Percentiles rank a stretch among this genome's conserved stretches.
phyloP scores from a whole-genome alignment of 1,284 basidiomycete genomes.

The Anthracocystis panici-leucophaei region DNA sequence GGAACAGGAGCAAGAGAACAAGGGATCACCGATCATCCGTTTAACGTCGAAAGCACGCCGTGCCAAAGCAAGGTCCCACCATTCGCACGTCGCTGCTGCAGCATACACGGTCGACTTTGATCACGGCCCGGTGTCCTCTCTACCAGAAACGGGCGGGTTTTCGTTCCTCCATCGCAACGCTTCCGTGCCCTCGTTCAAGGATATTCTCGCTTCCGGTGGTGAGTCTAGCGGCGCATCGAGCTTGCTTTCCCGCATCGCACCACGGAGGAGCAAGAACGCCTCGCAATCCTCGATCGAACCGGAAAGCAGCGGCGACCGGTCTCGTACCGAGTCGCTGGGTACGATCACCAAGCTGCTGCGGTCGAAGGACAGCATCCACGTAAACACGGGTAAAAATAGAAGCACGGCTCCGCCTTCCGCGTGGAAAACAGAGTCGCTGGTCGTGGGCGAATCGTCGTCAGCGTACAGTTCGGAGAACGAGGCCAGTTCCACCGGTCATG shows the following conservation, averaged over 20 bases:
- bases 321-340: slow-evolving; percentile 20
- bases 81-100: not conserved
- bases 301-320: not conserved
- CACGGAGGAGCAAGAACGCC: slow-evolving; percentile 16
- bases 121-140: not conserved
- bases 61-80: slow-evolving; percentile 17
- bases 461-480: slow-evolving; percentile 32
- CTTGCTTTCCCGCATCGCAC: slow-evolving; percentile 14
- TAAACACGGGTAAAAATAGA: slow-evolving; percentile 9
- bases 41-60: slow-evolving; percentile 7
- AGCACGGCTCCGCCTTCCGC: slow-evolving; percentile 25
- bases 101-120: not conserved
- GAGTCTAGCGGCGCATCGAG: not conserved
- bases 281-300: not conserved
- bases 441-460: slow-evolving; percentile 1
- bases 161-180: slow-evolving; percentile 13
- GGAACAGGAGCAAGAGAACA: not conserved
- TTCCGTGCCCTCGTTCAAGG: slow-evolving; percentile 19
- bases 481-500: slow-evolving; percentile 17
- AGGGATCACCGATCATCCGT: not conserved
- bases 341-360: slow-evolving; percentile 17
- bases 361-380: slow-evolving; percentile 4
- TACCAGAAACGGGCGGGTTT: slow-evolving; percentile 6
- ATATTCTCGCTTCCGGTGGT: not conserved
- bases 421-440: slow-evolving; percentile 15